phyloP scores from a whole-genome alignment of 129 eudicot species.

The Dittrichia graveolens region DNA sequence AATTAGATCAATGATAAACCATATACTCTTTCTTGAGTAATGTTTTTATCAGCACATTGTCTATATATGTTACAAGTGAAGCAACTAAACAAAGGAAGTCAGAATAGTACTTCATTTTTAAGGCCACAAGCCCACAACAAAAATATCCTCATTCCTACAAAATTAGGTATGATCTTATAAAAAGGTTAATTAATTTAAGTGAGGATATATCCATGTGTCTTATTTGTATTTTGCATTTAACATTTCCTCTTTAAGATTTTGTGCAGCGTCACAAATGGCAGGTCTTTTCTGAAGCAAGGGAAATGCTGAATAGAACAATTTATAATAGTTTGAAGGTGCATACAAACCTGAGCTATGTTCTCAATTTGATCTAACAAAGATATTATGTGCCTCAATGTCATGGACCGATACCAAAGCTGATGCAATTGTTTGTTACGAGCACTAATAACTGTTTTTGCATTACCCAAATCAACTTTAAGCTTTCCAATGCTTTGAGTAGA shows the following conservation, averaged over 20 bases:
- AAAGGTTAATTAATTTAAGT: no score
- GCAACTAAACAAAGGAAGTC: no score
- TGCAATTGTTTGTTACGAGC: conserved; percentile 96
- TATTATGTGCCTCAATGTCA: conserved; percentile 91
- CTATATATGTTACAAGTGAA: no score
- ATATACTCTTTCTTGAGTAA: no score
- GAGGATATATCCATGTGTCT: no score
- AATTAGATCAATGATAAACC: no score
- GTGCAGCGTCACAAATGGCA: conserved; percentile 21
- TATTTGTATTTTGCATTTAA: no score
- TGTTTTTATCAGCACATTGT: no score
- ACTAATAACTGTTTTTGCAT: conserved; percentile 85
- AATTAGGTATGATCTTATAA: no score
- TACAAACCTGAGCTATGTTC: conserved; percentile 85
- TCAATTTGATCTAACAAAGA: conserved; percentile 95
- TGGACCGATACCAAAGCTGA: conserved; percentile 95
- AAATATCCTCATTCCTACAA: no score
- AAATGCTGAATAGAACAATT: conserved; percentile 25
- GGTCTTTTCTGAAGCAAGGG: conserved; percentile 17
- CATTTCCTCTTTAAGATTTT: conserved; percentile 8
- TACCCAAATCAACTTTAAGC: conserved; percentile 79
- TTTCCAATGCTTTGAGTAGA: conserved; percentile 76
- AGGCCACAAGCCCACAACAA: no score
- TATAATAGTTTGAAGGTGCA: conserved; percentile 15
- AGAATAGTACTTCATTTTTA: no score